Evolutionary conservation across 495 filamentous ascomycete genomes (phyloP), one percentile per base, ranked within the genome.

Genomic region (Bryoglossum gracile): DNA sequence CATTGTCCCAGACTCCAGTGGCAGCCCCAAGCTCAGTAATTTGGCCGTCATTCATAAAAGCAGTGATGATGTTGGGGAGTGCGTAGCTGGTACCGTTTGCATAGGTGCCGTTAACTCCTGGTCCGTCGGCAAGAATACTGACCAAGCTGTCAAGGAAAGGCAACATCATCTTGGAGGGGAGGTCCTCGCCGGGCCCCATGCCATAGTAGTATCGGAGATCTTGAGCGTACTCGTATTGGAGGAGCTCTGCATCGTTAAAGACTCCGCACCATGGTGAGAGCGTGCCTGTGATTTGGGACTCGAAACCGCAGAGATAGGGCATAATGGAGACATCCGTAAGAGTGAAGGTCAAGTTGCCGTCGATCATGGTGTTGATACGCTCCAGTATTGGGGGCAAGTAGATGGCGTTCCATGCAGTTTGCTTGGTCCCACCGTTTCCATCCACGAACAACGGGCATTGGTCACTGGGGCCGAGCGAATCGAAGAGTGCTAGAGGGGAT

Each of bases 191-290:
- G 3, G 73, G 73, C 0, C 78, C 75, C 40, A 67, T 68, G 19
- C 73, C 73, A 44, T 80, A 80, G 55, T 73, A 82, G 54, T 81
- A 81, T 16, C 75, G 69, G 45, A 81, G 58, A 59, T 80, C 76
- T 43, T 80, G 75, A 0, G 70, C 68, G 56, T 81, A 82, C 46
- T 78, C 74, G 54, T 82, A 80, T 49, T 70, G 51, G 38, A 61
- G 61, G 16, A 78, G 63, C 56, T 81, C 76, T 0, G 70, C 57
- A 23, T 76, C 59, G 2, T 68, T 71, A 52, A 81, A 75, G 14
- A 75, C 63, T 36, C 59, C 57, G 45, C 78, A 80, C 67, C 70
- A 82, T 0, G 75, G 70, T 13, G 73, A 77, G 3, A 68, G 57
- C 4, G 55, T 61, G 9, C 78, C 77, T 1, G 66, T 76, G 52